Conservation (phyloP, 805 yeast genomes). For the Lipomyces sp. region DNA sequence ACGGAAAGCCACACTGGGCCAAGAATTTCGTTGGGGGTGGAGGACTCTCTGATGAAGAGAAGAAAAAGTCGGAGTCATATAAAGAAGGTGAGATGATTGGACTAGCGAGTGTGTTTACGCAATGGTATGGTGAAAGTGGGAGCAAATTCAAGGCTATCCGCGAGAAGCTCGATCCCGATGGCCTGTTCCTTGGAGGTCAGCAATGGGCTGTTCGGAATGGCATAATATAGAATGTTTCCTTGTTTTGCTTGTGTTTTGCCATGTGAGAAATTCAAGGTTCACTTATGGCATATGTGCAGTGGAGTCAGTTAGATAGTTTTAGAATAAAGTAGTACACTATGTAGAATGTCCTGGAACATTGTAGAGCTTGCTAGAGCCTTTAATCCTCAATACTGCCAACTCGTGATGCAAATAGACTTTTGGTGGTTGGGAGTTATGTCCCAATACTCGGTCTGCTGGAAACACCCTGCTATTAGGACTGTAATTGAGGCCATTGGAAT, state of each 20-base stretch:
- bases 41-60: slow-evolving; percentile 31
- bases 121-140: slow-evolving; percentile 79
- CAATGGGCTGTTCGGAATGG: slow-evolving; percentile 86
- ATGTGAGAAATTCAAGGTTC: no score
- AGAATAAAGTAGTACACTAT: no score
- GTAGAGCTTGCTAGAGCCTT: no score
- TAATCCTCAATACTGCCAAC: no score
- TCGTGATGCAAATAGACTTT: no score
- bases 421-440: no score
- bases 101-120: slow-evolving; percentile 59
- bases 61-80: slow-evolving; percentile 31
- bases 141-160: slow-evolving; percentile 60
- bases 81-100: slow-evolving; percentile 76
- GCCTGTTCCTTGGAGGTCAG: slow-evolving; percentile 71
- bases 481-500: no score
- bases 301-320: no score
- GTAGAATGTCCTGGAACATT: no score
- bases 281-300: no score
- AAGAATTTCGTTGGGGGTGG: slow-evolving; percentile 73
- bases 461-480: no score
- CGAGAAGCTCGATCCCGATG: slow-evolving; percentile 69
- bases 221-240: not conserved
- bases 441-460: no score
- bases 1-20: slow-evolving; percentile 99
- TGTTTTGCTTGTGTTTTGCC: not conserved